Evolutionary conservation across 371 early-diverging fungal species (phyloP).

Genomic region (Blakeslea trispora): DNA sequence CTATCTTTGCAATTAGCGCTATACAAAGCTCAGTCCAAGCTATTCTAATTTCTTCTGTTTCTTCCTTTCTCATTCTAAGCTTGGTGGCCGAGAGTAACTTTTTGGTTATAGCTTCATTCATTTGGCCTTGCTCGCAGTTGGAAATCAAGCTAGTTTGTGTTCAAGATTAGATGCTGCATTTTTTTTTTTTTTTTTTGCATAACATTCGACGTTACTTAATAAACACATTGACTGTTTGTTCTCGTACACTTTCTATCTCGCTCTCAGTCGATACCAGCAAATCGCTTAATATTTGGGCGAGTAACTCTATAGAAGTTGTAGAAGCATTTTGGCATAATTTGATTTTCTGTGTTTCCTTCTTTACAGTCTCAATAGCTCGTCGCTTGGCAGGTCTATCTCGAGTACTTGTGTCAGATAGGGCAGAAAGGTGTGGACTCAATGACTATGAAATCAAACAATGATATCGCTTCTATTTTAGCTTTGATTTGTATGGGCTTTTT

Average conservation of each 20-base stretch:
- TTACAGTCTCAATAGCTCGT: conserved; percentile 23
- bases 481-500: background rate
- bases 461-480: too few species aligned
- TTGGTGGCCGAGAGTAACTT: background rate
- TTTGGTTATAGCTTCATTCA: background rate
- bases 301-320: conserved; percentile 7
- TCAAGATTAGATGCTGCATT: background rate
- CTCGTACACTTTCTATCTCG: conserved; percentile 30
- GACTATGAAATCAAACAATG: background rate
- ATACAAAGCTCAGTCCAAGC: conserved; percentile 22
- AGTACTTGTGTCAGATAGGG: conserved; percentile 16
- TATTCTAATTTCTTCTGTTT: conserved; percentile 33
- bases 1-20: background rate
- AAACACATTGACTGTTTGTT: conserved; percentile 22
- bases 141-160: conserved; percentile 9
- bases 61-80: conserved; percentile 15
- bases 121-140: background rate
- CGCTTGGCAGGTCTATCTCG: conserved; percentile 23
- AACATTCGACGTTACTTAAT: conserved; percentile 13
- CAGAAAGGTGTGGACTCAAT: conserved; percentile 8
- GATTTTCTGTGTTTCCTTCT: conserved; percentile 10
- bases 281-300: conserved; percentile 1
- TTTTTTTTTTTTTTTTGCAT: background rate
- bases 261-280: conserved; percentile 25
- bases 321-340: conserved; percentile 13